Evolutionary conservation across 1,284 basidiomycete species (phyloP), one percentile per base, ranked within the genome.

Genomic region (Cutaneotrichosporon sp.): DNA sequence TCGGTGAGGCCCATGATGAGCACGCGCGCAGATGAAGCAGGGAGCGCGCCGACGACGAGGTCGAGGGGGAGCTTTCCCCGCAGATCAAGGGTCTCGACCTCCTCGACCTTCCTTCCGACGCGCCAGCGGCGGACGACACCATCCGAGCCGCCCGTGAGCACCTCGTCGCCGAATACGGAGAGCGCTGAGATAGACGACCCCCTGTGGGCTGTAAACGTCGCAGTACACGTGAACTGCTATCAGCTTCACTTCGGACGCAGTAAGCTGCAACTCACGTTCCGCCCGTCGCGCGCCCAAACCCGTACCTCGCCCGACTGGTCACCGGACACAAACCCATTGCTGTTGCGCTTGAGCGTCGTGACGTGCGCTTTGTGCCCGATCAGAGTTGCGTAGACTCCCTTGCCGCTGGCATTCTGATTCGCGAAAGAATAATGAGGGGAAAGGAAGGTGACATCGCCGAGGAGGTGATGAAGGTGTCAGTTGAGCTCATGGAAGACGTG

Each of bases 141-240:
- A 75, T 96, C 91, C 0, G 92, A 94, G 34, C 89, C 87, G 1
- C 90, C 92, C 1, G 90, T 90, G 3, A 88, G 83, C 7, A 94
- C 49, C 46, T 82, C 81, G 4, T n/a, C 22, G 32, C 66, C 42
- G 50, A 64, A 81, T 62, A 84, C 80, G 49, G 83, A 85, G 2
- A 94, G 73, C 8, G 86, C 83, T 22, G 89, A 89, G n/a, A 94
- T 84, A 61, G 86, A 85, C 61, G 86, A 85, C 26, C 78, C 69
- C n/a, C 65, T 61, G 79, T 95, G 91, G 5, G 89, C 90, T 66
- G 85, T 80, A 13, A 85, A 69, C 21, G 75, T 80, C n/a, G 68
- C 68, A 2, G 77, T 75, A 53, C 78, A 73, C 14, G 64, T 78
- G 87, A 87, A 91, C 89, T 92, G 72, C 30, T 51, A 59, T 60